Percentiles rank a stretch among this genome's conserved stretches.
Conservation (phyloP, 2,329 filamentous ascomycete genomes). For the Zopfia rhizophila region DNA sequence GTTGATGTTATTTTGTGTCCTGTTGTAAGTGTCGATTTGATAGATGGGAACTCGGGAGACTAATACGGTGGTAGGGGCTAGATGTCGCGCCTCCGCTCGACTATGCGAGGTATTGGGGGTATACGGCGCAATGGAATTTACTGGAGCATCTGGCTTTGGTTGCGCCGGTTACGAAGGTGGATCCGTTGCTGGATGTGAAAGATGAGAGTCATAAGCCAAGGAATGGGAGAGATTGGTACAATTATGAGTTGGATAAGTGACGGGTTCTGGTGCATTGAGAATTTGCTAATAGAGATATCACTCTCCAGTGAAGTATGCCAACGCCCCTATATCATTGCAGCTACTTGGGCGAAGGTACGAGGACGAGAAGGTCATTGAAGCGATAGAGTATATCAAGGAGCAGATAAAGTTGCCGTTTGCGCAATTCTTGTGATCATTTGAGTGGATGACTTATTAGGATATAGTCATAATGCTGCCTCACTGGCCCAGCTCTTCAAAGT, state of each 20-base stretch:
- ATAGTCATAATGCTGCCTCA: conserved; percentile 17
- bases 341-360: conserved; percentile 62
- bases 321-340: conserved; percentile 63
- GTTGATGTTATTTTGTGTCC: conserved; percentile 70
- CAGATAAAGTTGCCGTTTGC: conserved; percentile 37
- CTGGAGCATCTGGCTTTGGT: conserved; percentile 72
- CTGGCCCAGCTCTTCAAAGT: conserved; percentile 55
- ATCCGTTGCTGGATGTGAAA: conserved; percentile 51
- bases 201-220: conserved; percentile 52
- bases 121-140: conserved; percentile 73
- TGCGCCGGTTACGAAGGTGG: conserved; percentile 62
- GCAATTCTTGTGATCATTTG: background rate
- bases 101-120: conserved; percentile 68
- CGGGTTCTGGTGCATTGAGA: background rate
- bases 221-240: conserved; percentile 60
- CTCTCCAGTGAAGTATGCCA: conserved; percentile 55
- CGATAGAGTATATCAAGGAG: conserved; percentile 46
- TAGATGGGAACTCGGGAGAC: background rate
- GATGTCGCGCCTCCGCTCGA: conserved; percentile 62
- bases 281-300: conserved; percentile 37
- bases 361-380: conserved; percentile 62
- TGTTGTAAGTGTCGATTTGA: conserved; percentile 32
- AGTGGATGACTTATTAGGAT: background rate
- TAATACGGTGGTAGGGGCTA: conserved; percentile 50
- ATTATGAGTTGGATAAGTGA: conserved; percentile 57